Conservation (phyloP, 441 rosid species). For the Euphorbia neoarborescens region DNA sequence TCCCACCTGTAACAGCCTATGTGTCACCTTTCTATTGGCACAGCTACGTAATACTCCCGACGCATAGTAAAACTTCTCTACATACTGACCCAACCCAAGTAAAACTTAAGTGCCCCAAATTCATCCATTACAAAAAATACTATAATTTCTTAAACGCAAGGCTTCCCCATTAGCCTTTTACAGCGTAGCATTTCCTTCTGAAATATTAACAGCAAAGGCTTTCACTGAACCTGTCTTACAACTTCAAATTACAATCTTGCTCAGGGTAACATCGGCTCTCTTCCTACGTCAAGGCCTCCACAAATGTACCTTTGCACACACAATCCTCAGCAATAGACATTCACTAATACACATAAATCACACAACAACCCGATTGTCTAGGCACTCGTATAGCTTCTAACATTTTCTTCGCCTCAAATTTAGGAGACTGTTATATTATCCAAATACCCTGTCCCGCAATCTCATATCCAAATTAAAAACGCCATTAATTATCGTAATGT, state of each 20-base stretch:
- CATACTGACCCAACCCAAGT: no score
- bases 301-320: no score
- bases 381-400: neutral
- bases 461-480: conserved; percentile 6
- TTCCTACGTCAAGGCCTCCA: neutral
- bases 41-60: no score
- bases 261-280: neutral
- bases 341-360: neutral
- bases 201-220: neutral
- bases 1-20: no score
- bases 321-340: neutral
- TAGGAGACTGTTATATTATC: neutral
- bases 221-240: neutral
- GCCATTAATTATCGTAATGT: neutral
- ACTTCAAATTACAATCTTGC: neutral
- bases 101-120: no score
- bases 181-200: neutral
- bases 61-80: no score
- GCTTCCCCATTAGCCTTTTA: neutral
- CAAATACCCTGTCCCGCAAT: neutral
- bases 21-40: no score
- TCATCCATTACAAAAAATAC: no score
- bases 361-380: neutral
- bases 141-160: neutral
- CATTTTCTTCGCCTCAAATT: neutral